phyloP scores from a whole-genome alignment of 1,284 basidiomycete genomes.

The Fomitopsis schrenkii region DNA sequence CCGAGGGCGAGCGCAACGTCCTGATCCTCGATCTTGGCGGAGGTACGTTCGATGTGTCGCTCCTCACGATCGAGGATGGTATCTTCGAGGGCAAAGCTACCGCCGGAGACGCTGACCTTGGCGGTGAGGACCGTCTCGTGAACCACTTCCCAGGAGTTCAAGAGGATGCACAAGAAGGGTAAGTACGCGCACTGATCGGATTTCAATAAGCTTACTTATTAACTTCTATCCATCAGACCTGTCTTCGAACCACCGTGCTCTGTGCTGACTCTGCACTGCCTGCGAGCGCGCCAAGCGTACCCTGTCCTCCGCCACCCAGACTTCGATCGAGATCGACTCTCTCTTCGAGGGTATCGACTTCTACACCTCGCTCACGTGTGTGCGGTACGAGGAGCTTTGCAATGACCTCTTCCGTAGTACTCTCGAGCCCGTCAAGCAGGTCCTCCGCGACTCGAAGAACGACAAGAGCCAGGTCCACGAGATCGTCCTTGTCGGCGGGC shows the following conservation, averaged over 20 bases:
- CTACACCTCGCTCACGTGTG: conserved; percentile 97
- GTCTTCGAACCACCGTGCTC: conserved; percentile 92
- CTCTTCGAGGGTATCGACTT: conserved; percentile 99
- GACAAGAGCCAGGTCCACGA: conserved; percentile 95
- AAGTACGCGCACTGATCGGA: conserved; percentile 28
- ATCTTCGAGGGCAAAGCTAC: conserved; percentile 99
- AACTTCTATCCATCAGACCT: conserved; percentile 65
- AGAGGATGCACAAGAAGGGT: conserved; percentile 98
- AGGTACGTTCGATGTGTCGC: conserved; percentile 99
- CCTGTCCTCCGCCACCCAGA: conserved; percentile 96
- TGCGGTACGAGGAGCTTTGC: conserved; percentile 98
- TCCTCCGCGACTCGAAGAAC: conserved; percentile 97
- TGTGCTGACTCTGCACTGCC: conserved; percentile 91
- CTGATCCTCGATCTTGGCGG: conserved; percentile 98
- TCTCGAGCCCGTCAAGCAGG: conserved; percentile 98
- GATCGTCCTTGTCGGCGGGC: conserved; percentile 97
- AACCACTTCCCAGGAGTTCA: conserved; percentile 99
- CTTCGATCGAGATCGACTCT: conserved; percentile 98
- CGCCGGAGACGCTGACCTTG: conserved; percentile 98
- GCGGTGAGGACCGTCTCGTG: conserved; percentile 97
- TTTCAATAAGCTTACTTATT: conserved; percentile 11
- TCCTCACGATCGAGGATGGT: conserved; percentile 96
- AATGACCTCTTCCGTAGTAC: conserved; percentile 97
- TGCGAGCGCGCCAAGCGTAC: conserved; percentile 99
- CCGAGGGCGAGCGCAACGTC: conserved; percentile 85